phyloP scores from a whole-genome alignment of 2,329 filamentous ascomycete species.

The Aaosphaeria pasadenensis region DNA sequence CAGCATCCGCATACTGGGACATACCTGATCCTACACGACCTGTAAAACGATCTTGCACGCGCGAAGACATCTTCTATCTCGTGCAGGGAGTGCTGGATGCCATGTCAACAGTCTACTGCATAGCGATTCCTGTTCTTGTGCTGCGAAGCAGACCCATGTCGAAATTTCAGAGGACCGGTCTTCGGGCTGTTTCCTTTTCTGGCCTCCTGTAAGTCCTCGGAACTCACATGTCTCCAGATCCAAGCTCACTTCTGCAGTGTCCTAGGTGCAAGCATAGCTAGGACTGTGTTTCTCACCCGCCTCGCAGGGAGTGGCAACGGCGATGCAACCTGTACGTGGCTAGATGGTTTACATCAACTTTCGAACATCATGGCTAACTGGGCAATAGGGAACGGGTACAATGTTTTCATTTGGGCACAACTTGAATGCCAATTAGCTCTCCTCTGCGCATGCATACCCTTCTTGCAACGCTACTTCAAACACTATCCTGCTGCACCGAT shows the following conservation, averaged over 20 bases:
- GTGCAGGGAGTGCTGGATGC: conserved; percentile 13
- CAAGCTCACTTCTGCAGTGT: conserved; percentile 14
- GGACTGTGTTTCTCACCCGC: conserved; percentile 26
- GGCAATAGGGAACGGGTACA: conserved; percentile 19
- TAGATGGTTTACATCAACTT: too few relatives aligned
- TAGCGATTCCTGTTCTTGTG: conserved; percentile 13
- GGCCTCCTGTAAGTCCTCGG: conserved; percentile 12
- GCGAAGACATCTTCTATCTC: conserved; percentile 13
- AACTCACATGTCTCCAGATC: background rate
- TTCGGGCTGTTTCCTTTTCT: conserved; percentile 8
- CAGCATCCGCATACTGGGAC: conserved; percentile 33
- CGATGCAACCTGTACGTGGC: conserved; percentile 20
- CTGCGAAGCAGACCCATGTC: conserved; percentile 17
- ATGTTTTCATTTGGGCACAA: conserved; percentile 19
- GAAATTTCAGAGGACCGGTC: conserved; percentile 12
- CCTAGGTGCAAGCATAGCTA: conserved; percentile 25
- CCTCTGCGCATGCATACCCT: conserved; percentile 22
- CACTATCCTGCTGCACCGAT: conserved; percentile 6
- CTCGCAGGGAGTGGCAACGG: conserved; percentile 12
- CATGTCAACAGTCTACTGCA: conserved; percentile 17
- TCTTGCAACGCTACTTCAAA: conserved; percentile 14
- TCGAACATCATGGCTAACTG: background rate
- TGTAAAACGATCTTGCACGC: conserved; percentile 4
- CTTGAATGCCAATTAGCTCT: conserved; percentile 23
- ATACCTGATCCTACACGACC: conserved; percentile 15